phyloP scores from a whole-genome alignment of 2,329 filamentous ascomycete species.

The Diaporthe helianthi region DNA sequence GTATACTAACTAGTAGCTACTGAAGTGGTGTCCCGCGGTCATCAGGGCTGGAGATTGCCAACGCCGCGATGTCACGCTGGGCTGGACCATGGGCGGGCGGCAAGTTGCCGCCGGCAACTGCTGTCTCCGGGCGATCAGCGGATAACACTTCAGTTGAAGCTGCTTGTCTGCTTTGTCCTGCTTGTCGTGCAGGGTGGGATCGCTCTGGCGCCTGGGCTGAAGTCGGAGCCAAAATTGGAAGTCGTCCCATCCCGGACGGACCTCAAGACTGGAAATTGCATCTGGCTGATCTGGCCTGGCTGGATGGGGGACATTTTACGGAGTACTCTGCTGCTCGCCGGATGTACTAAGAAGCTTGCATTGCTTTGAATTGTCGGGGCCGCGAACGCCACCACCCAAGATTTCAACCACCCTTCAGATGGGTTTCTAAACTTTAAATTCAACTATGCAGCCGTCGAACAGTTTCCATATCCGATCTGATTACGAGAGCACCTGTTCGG shows the following conservation, averaged over 20 bases:
- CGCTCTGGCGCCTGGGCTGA: conserved; percentile 16
- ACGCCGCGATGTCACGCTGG: conserved; percentile 19
- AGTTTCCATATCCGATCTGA: background rate
- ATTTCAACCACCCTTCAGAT: background rate
- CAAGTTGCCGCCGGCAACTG: too few species aligned
- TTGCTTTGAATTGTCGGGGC: background rate
- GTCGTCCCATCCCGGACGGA: conserved; percentile 7
- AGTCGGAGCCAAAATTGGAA: background rate
- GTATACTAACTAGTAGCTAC: too few species aligned
- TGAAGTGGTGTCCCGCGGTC: conserved; percentile 9
- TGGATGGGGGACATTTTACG: too few species aligned
- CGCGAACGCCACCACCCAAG: background rate
- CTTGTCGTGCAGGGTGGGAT: conserved; percentile 16
- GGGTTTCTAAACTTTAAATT: background rate
- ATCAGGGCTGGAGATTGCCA: conserved; percentile 22
- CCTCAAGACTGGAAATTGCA: background rate
- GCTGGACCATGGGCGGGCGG: conserved; percentile 17
- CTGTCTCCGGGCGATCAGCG: conserved; percentile 26
- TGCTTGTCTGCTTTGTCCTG: background rate
- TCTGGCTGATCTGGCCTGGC: conserved; percentile 13
- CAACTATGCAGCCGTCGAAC: background rate
- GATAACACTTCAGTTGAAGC: conserved; percentile 16
- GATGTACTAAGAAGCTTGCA: background rate
- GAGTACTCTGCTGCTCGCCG: too few species aligned
- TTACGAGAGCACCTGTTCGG: background rate